Base-by-base conservation (phyloP, 2,329 filamentous ascomycete species). In the Amesomyces nigricolor region DNA sequence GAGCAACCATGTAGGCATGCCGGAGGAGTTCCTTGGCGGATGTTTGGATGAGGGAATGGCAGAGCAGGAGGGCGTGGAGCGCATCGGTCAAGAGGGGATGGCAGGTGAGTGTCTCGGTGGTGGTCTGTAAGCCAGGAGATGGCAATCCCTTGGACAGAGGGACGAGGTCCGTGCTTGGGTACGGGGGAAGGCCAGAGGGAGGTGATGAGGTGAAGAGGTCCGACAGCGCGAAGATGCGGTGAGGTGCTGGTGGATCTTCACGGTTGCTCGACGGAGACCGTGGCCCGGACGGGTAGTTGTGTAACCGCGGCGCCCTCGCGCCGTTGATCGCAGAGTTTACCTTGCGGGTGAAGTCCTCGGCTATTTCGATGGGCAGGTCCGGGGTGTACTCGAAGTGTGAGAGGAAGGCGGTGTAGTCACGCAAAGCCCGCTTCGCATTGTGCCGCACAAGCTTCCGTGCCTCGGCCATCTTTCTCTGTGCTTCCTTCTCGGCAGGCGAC, bases 81-180 rank as follows among this genome's bases (percentile, higher is more conserved):
- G 87, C 87, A 61, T 95, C 89, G 6, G 83, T 83, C 10, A 95
- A 76, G 8, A 94, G 78, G 0, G 89, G 90, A 64, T 95, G 89
- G 67, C 89, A 94, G 1, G 88, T 94, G 29, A 89, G 78, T 40
- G 79, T 78, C 71, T 90, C 87, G 43, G 67, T 69, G 11, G 67
- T 66, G 26, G 70, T 71, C 55, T 74, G 68, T 4, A 68, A 65
- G 6, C 58, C 53, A 57, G 68, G 63, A 16, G 63, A 63, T 17
- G 37, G 58, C 54, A 37, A 68, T 63, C 14, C 67, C 57, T 19
- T 66, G 44, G 56, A 68, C 54, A 29, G 29, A 2, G 54, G 9
- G 29, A 69, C 60, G 16, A 73, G 49, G 1, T 73, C 69, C 6
- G 71, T 74, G 45, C 73, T 72, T 2, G 87, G 87, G 64, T 86